Conservation (phyloP, 768 basidiomycete genomes). For the Mycena polygramma region DNA sequence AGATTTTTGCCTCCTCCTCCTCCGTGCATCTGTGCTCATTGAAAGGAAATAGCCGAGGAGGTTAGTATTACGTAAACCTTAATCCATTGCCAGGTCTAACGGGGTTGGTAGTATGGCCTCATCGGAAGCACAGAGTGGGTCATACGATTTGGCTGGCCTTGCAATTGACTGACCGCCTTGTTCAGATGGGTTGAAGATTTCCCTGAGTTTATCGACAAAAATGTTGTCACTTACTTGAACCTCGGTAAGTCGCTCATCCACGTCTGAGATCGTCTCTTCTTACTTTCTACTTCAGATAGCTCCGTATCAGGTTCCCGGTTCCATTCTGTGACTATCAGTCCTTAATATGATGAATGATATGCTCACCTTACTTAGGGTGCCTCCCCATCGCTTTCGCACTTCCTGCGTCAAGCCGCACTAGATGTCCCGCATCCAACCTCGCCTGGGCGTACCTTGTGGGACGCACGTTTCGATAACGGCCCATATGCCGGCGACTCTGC, state of each 20-base stretch:
- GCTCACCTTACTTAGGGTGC: constrained; percentile 46
- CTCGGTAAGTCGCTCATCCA: constrained; percentile 52
- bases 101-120: constrained; percentile 66
- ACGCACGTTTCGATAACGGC: constrained; percentile 75
- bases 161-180: not conserved
- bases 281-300: constrained; percentile 55
- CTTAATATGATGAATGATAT: not conserved
- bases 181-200: constrained; percentile 91
- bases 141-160: not conserved
- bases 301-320: constrained; percentile 76
- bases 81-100: not conserved
- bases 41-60: constrained; percentile 30
- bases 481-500: constrained; percentile 55
- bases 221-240: constrained; percentile 91
- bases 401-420: constrained; percentile 76
- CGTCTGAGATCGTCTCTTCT: constrained; percentile 18
- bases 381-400: constrained; percentile 87
- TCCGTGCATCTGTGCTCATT: constrained; percentile 4
- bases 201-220: constrained; percentile 78
- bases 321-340: constrained; percentile 42
- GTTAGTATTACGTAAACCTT: constrained; percentile 11
- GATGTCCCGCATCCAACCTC: constrained; percentile 82
- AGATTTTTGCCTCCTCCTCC: constrained; percentile 47
- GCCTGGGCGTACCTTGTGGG: constrained; percentile 79
- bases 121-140: constrained; percentile 83